Evolutionary conservation across 164 flowering plant species (phyloP).

Genomic region (Kingdonia uniflora): DNA sequence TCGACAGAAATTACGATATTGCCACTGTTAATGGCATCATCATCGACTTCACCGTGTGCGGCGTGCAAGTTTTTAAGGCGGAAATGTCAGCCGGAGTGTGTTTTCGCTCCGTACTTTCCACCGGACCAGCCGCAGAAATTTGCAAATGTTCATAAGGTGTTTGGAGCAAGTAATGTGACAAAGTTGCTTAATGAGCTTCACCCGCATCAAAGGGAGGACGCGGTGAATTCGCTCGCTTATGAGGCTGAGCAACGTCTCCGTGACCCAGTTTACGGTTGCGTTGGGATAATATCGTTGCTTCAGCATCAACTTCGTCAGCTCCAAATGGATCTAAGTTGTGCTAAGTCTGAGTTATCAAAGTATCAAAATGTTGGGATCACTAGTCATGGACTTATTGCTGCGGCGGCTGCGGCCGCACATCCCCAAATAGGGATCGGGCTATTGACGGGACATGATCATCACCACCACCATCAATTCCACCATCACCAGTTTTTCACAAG

Average conservation of each 20-base stretch:
- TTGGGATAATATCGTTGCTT: constrained; percentile 76
- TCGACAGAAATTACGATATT: too few relatives aligned
- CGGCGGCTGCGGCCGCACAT: constrained; percentile 34
- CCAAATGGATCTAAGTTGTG: constrained; percentile 67
- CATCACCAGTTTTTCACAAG: constrained; percentile 37
- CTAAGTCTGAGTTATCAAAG: constrained; percentile 77
- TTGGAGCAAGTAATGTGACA: constrained; percentile 85
- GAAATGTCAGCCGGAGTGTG: constrained; percentile 86
- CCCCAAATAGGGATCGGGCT: constrained; percentile 40
- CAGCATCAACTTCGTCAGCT: constrained; percentile 82
- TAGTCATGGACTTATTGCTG: constrained; percentile 30
- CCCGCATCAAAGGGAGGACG: constrained; percentile 81
- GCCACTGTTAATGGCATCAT: constrained; percentile 27
- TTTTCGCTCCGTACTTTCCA: constrained; percentile 84
- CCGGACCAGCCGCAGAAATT: constrained; percentile 94
- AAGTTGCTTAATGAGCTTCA: constrained; percentile 77
- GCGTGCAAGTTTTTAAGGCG: constrained; percentile 85
- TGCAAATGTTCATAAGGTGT: constrained; percentile 80
- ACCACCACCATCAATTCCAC: constrained; percentile 20
- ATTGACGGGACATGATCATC: constrained; percentile 19
- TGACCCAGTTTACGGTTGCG: constrained; percentile 92
- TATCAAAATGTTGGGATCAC: constrained; percentile 52
- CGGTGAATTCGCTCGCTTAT: constrained; percentile 78
- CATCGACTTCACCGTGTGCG: constrained; percentile 74
- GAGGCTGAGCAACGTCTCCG: constrained; percentile 87